These are phyloP conservation scores for Saccharomyces kudriavzevii DNA, from an alignment of 805 yeast genomes.

Conservation along the genomic window DNA sequence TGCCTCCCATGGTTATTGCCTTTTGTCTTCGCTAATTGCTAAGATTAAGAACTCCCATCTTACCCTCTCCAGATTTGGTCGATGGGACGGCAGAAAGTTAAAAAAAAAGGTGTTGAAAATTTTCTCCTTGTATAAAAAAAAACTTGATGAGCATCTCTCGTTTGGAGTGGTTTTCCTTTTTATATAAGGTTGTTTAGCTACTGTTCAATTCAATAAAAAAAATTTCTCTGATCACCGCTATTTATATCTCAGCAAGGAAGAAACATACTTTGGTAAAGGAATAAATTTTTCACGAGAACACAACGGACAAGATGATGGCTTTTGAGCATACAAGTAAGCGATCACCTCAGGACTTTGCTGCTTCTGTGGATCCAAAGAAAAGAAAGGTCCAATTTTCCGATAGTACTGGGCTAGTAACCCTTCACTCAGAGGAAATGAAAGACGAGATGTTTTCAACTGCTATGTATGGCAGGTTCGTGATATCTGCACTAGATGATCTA, in stretches of 20 bases:
- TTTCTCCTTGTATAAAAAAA: background rate
- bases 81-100: background rate
- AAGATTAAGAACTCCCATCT: background rate
- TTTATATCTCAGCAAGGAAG: background rate
- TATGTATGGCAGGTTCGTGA: slow-evolving; percentile 40
- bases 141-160: background rate
- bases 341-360: slow-evolving; percentile 8
- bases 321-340: slow-evolving; percentile 25
- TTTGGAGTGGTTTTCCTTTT: background rate
- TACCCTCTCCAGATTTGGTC: background rate
- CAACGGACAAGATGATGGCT: slow-evolving; percentile 22
- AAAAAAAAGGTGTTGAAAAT: background rate
- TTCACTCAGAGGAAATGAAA: slow-evolving; percentile 8
- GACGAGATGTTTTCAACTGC: slow-evolving; percentile 28
- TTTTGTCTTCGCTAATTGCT: background rate
- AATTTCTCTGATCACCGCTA: background rate
- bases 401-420: slow-evolving; percentile 12
- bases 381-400: slow-evolving; percentile 29
- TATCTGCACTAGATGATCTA: slow-evolving; percentile 61
- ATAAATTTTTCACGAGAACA: background rate
- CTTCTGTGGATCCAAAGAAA: slow-evolving; percentile 20
- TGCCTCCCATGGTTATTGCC: background rate
- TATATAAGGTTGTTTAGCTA: background rate
- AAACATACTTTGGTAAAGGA: background rate
- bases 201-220: background rate